A percentile compares a stretch with the other conserved stretches of the same genome.
These are phyloP conservation scores for Neoboletus brunneissimus DNA, from an alignment of 768 basidiomycete species.

Conservation along the genomic window DNA sequence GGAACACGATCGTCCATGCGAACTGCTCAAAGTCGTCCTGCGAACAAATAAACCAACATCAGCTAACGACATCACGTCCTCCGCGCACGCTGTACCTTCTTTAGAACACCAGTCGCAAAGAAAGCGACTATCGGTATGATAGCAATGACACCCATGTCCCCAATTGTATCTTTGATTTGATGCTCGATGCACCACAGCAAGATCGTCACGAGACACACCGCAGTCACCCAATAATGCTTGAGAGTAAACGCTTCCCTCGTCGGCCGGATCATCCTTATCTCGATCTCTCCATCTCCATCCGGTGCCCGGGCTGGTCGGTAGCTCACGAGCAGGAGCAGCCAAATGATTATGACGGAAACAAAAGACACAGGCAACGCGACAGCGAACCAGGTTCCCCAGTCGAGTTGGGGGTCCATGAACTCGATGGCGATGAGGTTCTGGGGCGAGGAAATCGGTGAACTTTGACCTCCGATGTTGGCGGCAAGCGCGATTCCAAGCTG, in stretches of 20 bases:
- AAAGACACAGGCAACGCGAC: conserved; percentile 90
- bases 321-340: conserved; percentile 80
- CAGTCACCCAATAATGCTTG: conserved; percentile 88
- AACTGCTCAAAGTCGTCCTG: conserved; percentile 96
- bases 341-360: conserved; percentile 85
- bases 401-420: conserved; percentile 81
- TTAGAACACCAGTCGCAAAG: conserved; percentile 89
- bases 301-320: conserved; percentile 75
- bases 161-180: conserved; percentile 67
- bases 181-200: conserved; percentile 87
- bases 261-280: conserved; percentile 82
- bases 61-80: background rate
- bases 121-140: conserved; percentile 91
- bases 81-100: conserved; percentile 60
- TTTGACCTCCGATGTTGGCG: conserved; percentile 96
- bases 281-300: conserved; percentile 72
- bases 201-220: conserved; percentile 84
- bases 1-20: conserved; percentile 91
- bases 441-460: conserved; percentile 95
- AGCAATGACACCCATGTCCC: conserved; percentile 98
- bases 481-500: conserved; percentile 97
- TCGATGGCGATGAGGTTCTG: conserved; percentile 93
- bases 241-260: conserved; percentile 76
- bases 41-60: background rate
- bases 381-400: conserved; percentile 92